Evolutionary conservation across 164 flowering plant genomes (phyloP).

Genomic region (Vitis riparia): DNA sequence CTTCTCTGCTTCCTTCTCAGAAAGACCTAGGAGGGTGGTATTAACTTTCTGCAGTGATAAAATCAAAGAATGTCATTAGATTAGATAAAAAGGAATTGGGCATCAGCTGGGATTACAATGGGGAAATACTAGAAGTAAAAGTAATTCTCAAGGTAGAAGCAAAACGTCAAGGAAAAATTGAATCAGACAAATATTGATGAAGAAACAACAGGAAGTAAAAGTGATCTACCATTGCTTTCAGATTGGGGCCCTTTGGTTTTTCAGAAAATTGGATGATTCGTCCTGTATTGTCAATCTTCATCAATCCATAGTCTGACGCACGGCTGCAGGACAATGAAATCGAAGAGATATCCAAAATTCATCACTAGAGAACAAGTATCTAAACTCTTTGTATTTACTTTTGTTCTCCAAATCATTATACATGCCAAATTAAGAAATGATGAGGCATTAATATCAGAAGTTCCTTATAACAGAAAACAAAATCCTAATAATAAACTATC

Average conservation of each 20-base stretch:
- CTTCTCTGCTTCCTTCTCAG: slow-evolving; percentile 45
- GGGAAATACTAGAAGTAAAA: neutral
- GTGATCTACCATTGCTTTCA: slow-evolving; percentile 71
- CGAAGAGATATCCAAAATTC: neutral
- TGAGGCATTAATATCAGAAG: too few relatives aligned
- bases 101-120: neutral
- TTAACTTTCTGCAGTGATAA: slow-evolving; percentile 66
- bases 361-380: neutral
- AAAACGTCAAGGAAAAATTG: neutral
- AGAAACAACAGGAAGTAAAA: neutral
- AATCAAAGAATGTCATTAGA: slow-evolving; percentile 7
- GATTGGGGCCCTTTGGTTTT: slow-evolving; percentile 82
- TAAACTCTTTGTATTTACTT: too few relatives aligned
- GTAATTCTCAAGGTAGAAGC: neutral
- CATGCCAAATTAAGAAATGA: too few relatives aligned
- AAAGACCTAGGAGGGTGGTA: slow-evolving; percentile 69
- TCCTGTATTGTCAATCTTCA: slow-evolving; percentile 76
- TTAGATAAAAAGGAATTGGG: neutral
- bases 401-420: too few relatives aligned
- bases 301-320: slow-evolving; percentile 91
- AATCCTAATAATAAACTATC: too few relatives aligned
- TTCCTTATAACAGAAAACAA: too few relatives aligned
- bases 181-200: neutral
- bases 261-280: slow-evolving; percentile 82
- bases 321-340: slow-evolving; percentile 52